These are phyloP conservation scores for Pseudozyma thailandica DNA, from an alignment of 1,284 basidiomycete species.

Conservation along the genomic window DNA sequence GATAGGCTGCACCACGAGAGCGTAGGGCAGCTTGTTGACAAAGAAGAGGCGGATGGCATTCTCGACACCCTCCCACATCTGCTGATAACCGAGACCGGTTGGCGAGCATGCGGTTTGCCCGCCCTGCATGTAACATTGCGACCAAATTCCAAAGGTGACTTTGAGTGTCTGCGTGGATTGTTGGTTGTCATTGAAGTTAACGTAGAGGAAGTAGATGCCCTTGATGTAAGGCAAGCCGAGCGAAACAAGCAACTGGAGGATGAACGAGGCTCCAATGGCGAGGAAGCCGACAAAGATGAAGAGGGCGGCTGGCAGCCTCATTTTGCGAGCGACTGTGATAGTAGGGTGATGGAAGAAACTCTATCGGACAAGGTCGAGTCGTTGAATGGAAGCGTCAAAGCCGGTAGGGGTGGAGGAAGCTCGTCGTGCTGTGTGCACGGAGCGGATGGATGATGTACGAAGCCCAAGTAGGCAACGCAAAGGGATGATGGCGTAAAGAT, in stretches of 20 bases:
- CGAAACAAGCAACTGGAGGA: constrained; percentile 57
- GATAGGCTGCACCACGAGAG: constrained; percentile 59
- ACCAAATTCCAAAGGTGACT: constrained; percentile 53
- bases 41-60: constrained; percentile 33
- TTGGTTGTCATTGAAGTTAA: constrained; percentile 26
- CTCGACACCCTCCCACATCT: constrained; percentile 26
- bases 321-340: constrained; percentile 5
- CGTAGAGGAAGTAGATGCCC: constrained; percentile 56
- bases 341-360: not conserved
- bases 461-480: constrained; percentile 6
- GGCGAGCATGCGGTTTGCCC: constrained; percentile 21
- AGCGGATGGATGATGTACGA: constrained; percentile 16
- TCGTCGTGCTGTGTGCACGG: constrained; percentile 23
- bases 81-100: constrained; percentile 50
- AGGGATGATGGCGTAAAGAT: too few species aligned
- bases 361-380: not conserved
- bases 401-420: not conserved
- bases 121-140: constrained; percentile 38
- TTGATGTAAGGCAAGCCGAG: constrained; percentile 57
- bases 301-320: constrained; percentile 33
- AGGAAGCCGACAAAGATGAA: constrained; percentile 54
- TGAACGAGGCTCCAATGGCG: constrained; percentile 56
- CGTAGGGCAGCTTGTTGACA: constrained; percentile 52
- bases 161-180: constrained; percentile 5
- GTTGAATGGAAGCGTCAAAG: not conserved